Evolutionary conservation across 73 alveolate genomes (phyloP).

Genomic region (Tetrahymena malaccensis): DNA sequence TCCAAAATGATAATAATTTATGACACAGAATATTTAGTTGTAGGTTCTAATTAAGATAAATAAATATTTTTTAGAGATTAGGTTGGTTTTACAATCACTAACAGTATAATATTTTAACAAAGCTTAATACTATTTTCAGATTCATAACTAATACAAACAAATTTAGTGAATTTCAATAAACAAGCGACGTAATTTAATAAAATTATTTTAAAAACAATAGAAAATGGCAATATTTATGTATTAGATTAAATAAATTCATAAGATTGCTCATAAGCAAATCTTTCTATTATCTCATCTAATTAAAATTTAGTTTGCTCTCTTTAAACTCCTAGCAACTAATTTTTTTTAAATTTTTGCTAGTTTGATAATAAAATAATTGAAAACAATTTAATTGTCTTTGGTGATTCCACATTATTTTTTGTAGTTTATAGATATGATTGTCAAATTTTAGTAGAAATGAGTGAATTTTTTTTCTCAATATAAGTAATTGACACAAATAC

Average conservation of each 20-base stretch:
- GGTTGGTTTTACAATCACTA: neutral
- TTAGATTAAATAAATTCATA: no score
- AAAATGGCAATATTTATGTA: neutral
- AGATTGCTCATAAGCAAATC: neutral
- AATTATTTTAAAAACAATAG: neutral
- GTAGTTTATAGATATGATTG: neutral
- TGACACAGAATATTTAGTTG: neutral
- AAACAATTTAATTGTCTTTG: no score
- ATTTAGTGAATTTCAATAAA: no score
- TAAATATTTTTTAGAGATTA: neutral
- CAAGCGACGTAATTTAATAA: no score
- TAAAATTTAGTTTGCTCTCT: neutral
- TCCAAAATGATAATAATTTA: no score
- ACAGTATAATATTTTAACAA: neutral
- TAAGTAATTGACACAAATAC: neutral
- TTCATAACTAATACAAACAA: no score
- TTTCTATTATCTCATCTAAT: no score
- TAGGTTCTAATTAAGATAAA: neutral
- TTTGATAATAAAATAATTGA: neutral
- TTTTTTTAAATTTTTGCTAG: neutral
- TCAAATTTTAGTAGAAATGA: no score
- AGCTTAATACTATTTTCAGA: neutral
- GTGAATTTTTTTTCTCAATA: no score
- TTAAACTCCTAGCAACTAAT: neutral
- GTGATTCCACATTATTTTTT: neutral